Evolutionary conservation across 176 grass and related monocot species (phyloP).

Genomic region (Oryza brachyantha): DNA sequence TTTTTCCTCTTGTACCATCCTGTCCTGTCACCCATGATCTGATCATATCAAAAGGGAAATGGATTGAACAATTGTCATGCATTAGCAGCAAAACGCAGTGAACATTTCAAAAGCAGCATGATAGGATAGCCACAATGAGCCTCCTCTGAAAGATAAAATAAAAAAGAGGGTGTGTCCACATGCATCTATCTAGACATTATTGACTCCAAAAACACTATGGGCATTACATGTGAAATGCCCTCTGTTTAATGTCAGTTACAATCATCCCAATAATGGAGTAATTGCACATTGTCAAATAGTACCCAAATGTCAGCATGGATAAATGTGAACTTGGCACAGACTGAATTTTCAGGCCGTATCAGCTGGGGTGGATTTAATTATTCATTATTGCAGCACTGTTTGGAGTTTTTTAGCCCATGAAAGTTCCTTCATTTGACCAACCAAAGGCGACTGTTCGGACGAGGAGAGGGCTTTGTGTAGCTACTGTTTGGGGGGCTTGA

Average conservation of each 20-base stretch:
- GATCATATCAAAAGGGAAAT: not conserved
- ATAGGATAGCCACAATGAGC: not conserved
- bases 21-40: conserved; percentile 35
- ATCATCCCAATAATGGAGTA: not conserved
- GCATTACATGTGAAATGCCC: not conserved
- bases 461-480: not conserved
- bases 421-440: conserved; percentile 14
- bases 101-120: not conserved
- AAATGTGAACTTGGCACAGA: not conserved
- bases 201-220: not conserved
- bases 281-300: not conserved
- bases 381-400: not conserved
- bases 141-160: not conserved
- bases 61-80: not conserved
- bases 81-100: not conserved
- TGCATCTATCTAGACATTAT: not conserved
- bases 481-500: conserved; percentile 14
- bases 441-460: conserved; percentile 3
- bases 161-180: not conserved
- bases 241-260: not conserved
- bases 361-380: not conserved
- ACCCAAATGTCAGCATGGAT: not conserved
- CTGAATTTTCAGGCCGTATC: not conserved
- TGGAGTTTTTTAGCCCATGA: not conserved
- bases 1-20: conserved; percentile 13